Base-by-base conservation (phyloP, 352 stramenopile genomes). In the Lagenidium giganteum region DNA sequence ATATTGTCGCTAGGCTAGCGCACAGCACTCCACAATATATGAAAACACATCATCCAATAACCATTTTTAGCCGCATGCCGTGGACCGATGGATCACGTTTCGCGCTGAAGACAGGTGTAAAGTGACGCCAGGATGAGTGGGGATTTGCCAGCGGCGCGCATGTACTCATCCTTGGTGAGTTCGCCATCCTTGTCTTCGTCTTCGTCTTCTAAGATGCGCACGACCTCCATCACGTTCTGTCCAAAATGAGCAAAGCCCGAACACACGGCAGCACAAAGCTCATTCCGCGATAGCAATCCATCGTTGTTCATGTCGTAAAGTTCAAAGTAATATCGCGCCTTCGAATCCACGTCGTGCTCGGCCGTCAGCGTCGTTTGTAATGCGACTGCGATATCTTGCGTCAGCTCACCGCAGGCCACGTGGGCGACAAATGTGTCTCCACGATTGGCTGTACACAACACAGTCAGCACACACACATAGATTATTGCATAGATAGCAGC, bases 281-380 rank as follows among this genome's bases (percentile, higher is more conserved):
- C 52, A 11, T 32, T 44, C 2, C 52, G 53, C 2, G 57, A 60
- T 17, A 67, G 23, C 14, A 50, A 24, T 4, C 47, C 53, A 31
- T 67, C 57, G 17, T 34, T 29, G 13, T 63, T 41, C 20, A 41
- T 25, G 36, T 63, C 57, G 23, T 56, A 67, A 30, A 63, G 38
- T 44, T 59, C 47, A 37, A 67, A 67, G 47, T 63, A 67, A 44
- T 53, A 67, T 16, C 53, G 53, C 13, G 52, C 57, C 18, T 62
- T 58, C 12, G 44, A 43, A 11, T 65, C 56, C 13, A 36, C 30
- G 35, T 65, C 56, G 25, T 47, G 39, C n/a, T 61, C 56, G 8
- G 45, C 44, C 11, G 42, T 46, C 27, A 61, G 48, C 20, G 42
- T 38, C 3, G 35, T 51, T 22, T 61, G 57, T 12, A 67, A 38